These are phyloP conservation scores for Oehlia diaphana DNA, from an alignment of 192 early-diverging fungal genomes.

Conservation along the genomic window DNA sequence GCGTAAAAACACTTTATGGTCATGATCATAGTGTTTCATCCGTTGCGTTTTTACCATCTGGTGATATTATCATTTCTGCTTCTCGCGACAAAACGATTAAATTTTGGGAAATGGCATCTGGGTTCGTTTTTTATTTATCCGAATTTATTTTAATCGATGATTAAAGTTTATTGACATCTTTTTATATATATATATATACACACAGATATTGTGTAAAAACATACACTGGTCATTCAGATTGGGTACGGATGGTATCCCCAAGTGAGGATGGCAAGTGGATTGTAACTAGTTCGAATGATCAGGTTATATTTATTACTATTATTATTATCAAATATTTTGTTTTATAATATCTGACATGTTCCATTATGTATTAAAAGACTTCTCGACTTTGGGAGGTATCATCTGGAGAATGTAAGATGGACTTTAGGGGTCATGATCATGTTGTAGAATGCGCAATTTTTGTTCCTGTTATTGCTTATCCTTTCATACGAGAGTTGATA, in stretches of 20 bases:
- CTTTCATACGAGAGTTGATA: conserved; percentile 67
- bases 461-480: conserved; percentile 68
- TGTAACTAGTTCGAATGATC: conserved; percentile 82
- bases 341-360: background rate
- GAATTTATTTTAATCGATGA: background rate
- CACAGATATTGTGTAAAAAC: conserved; percentile 81
- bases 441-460: conserved; percentile 93
- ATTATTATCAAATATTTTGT: background rate
- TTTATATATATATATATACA: background rate
- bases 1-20: conserved; percentile 82
- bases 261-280: conserved; percentile 72
- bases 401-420: conserved; percentile 72
- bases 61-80: conserved; percentile 82
- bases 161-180: background rate
- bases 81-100: conserved; percentile 90
- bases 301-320: conserved; percentile 45
- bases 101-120: conserved; percentile 84
- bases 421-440: conserved; percentile 89
- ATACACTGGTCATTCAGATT: conserved; percentile 78
- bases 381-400: conserved; percentile 79
- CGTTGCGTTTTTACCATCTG: conserved; percentile 70
- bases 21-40: conserved; percentile 93
- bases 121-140: conserved; percentile 49
- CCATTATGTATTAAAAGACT: conserved; percentile 50
- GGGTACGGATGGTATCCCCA: conserved; percentile 78